Conservation (phyloP, 2,329 filamentous ascomycete species). For the Elsinoe arachidis region DNA sequence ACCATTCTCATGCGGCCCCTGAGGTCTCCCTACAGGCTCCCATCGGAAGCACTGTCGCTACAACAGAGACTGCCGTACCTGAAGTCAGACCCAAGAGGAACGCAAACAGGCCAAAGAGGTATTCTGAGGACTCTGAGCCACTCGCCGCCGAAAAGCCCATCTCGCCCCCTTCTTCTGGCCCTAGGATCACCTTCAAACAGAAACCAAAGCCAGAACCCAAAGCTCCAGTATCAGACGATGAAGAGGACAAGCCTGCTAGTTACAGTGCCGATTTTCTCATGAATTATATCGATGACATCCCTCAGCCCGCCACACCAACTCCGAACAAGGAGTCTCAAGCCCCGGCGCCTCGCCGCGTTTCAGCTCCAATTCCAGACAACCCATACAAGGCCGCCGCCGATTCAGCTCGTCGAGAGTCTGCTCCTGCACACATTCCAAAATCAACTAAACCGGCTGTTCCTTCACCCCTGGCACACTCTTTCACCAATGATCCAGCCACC, state of each 20-base stretch:
- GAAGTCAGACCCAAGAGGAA: constrained; percentile 2
- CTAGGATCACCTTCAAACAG: not conserved
- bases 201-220: constrained; percentile 12
- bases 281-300: constrained; percentile 24
- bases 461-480: not conserved
- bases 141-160: not conserved
- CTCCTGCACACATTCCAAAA: not conserved
- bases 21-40: not conserved
- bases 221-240: not conserved
- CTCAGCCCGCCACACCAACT: constrained; percentile 10
- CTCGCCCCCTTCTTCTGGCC: not conserved
- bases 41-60: not conserved
- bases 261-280: constrained; percentile 26
- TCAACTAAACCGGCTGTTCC: not conserved
- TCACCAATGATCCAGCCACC: not conserved
- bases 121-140: not conserved
- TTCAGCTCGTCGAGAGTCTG: not conserved
- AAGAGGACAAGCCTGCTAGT: constrained; percentile 16
- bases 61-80: not conserved
- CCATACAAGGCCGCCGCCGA: not conserved
- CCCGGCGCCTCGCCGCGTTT: not conserved
- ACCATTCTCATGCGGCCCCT: not conserved
- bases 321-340: not conserved
- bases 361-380: constrained; percentile 6
- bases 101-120: constrained; percentile 6